phyloP scores from a whole-genome alignment of 2,329 filamentous ascomycete species.

The Hypocrella siamensis region DNA sequence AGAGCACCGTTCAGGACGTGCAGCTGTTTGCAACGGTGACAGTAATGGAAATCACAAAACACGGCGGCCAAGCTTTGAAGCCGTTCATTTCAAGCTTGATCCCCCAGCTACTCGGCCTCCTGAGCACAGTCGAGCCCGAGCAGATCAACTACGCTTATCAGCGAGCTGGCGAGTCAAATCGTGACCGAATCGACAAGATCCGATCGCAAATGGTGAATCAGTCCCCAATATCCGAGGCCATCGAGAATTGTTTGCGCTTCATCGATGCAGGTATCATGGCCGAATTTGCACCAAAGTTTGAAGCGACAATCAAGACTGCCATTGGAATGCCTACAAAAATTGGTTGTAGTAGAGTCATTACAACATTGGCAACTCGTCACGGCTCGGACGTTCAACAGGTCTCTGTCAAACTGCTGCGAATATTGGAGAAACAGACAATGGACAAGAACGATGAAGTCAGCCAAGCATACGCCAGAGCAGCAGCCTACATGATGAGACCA shows the following conservation, averaged over 20 bases:
- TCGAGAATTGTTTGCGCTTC: conserved; percentile 75
- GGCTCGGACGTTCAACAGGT: conserved; percentile 59
- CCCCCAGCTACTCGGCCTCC: conserved; percentile 61
- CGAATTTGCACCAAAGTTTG: conserved; percentile 54
- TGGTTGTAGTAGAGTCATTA: conserved; percentile 71
- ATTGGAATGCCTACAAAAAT: conserved; percentile 91
- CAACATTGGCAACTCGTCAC: conserved; percentile 70
- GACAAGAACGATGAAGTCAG: conserved; percentile 92
- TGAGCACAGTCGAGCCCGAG: conserved; percentile 81
- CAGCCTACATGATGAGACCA: conserved; percentile 66
- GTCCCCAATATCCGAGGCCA: conserved; percentile 83
- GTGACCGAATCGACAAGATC: conserved; percentile 80
- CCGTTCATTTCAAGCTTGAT: conserved; percentile 73
- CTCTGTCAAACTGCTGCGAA: conserved; percentile 57
- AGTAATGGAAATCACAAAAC: conserved; percentile 79
- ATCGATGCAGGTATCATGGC: conserved; percentile 67
- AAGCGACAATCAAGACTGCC: conserved; percentile 67
- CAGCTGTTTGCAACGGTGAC: conserved; percentile 71
- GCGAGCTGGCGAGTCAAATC: conserved; percentile 72
- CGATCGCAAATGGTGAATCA: conserved; percentile 66
- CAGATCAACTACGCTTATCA: conserved; percentile 86
- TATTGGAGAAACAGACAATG: conserved; percentile 67
- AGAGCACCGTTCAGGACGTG: conserved; percentile 78
- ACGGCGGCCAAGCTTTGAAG: conserved; percentile 61
- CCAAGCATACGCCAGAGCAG: conserved; percentile 70